These are phyloP conservation scores for Backusella mclennaniae DNA, from an alignment of 192 early-diverging fungal species.

Conservation along the genomic window DNA sequence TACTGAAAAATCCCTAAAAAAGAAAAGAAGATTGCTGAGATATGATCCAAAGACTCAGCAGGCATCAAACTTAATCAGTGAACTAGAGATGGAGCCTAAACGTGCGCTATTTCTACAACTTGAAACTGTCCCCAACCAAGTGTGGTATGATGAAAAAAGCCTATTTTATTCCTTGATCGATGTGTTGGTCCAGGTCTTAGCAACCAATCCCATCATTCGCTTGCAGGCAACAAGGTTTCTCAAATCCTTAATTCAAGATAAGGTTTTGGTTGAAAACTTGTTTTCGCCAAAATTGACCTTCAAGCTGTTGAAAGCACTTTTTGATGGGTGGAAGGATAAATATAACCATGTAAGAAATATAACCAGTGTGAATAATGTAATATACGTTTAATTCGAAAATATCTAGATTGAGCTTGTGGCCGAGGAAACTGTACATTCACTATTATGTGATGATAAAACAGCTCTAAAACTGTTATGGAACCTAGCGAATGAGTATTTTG, in stretches of 20 bases:
- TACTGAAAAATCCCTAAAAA: background rate
- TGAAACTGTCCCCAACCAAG: background rate
- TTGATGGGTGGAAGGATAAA: background rate
- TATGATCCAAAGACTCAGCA: background rate
- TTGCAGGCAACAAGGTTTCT: background rate
- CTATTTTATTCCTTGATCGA: background rate
- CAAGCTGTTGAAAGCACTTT: background rate
- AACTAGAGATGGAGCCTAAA: background rate
- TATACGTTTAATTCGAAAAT: background rate
- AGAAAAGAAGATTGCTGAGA: background rate
- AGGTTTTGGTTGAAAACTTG: background rate
- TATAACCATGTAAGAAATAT: background rate
- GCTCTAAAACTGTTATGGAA: conserved; percentile 1
- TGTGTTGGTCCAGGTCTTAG: background rate
- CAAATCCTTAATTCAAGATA: background rate
- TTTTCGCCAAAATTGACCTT: background rate
- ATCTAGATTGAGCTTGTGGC: background rate
- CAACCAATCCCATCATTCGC: background rate
- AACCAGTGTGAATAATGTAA: background rate
- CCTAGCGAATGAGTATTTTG: background rate
- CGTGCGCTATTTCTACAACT: background rate
- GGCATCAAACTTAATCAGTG: background rate
- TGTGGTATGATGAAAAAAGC: background rate
- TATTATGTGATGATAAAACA: background rate
- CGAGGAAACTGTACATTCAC: background rate